Evolutionary conservation across 192 early-diverging fungal species (phyloP).

Genomic region (Nowakowskiella sp.): DNA sequence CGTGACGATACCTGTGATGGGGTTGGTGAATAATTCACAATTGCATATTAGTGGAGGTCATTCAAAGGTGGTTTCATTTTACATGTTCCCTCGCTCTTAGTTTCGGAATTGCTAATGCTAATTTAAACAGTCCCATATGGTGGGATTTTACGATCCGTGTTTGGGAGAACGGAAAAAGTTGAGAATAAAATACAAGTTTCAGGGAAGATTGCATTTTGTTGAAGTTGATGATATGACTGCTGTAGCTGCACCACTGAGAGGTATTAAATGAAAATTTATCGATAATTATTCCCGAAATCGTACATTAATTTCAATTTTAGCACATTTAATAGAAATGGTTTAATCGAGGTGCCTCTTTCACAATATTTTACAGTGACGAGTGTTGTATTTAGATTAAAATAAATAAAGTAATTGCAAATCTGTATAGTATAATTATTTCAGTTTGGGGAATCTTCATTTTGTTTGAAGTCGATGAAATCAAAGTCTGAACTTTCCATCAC

Average conservation of each 20-base stretch:
- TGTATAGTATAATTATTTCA: not conserved
- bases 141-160: slow-evolving; percentile 95
- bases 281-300: not conserved
- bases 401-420: not conserved
- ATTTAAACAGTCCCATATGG: slow-evolving; percentile 57
- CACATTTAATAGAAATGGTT: not conserved
- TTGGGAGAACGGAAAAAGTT: slow-evolving; percentile 79
- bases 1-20: slow-evolving; percentile 80
- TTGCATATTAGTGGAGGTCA: slow-evolving; percentile 78
- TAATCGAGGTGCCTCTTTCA: not conserved
- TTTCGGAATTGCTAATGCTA: slow-evolving; percentile 5
- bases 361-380: no score
- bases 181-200: slow-evolving; percentile 77
- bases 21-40: slow-evolving; percentile 75
- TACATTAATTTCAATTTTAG: slow-evolving; percentile 1
- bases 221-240: slow-evolving; percentile 69
- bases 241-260: slow-evolving; percentile 74
- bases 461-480: not conserved
- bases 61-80: slow-evolving; percentile 60
- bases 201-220: slow-evolving; percentile 68
- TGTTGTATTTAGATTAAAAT: not conserved
- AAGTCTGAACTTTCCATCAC: not conserved
- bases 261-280: slow-evolving; percentile 1
- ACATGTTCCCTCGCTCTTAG: not conserved
- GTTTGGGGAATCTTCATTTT: no score